Evolutionary conservation across 2,329 filamentous ascomycete species (phyloP).

Genomic region (Cercospora zeae-maydis): DNA sequence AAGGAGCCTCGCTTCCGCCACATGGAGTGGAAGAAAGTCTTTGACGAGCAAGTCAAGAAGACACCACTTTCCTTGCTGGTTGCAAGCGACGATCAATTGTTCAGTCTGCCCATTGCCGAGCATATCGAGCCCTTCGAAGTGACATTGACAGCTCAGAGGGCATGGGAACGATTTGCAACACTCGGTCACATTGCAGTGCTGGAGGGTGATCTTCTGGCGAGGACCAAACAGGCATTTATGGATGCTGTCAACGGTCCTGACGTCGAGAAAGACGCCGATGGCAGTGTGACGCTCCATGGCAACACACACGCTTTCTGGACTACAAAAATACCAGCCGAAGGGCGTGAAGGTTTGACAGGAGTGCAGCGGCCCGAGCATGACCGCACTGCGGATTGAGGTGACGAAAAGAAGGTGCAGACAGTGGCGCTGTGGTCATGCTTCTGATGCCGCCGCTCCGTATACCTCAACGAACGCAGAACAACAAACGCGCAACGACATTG

Average conservation of each 20-base stretch:
- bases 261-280: slow-evolving; percentile 57
- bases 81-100: slow-evolving; percentile 49
- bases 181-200: slow-evolving; percentile 65
- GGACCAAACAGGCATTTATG: slow-evolving; percentile 52
- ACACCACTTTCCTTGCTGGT: slow-evolving; percentile 47
- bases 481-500: no score
- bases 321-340: slow-evolving; percentile 39
- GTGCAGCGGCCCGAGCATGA: slow-evolving; percentile 20
- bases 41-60: slow-evolving; percentile 56
- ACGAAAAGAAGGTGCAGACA: background rate
- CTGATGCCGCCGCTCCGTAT: background rate
- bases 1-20: slow-evolving; percentile 64
- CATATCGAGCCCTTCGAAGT: slow-evolving; percentile 56
- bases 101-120: slow-evolving; percentile 60
- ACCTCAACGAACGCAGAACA: no score
- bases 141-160: slow-evolving; percentile 55
- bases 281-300: slow-evolving; percentile 63
- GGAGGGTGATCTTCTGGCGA: slow-evolving; percentile 48
- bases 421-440: background rate
- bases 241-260: slow-evolving; percentile 53
- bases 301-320: slow-evolving; percentile 64
- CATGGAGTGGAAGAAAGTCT: slow-evolving; percentile 60
- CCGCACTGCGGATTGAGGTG: background rate
- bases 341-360: slow-evolving; percentile 24
- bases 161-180: slow-evolving; percentile 64